A percentile compares a stretch with the other conserved stretches of the same genome.
Evolutionary conservation across 305 asterid species (phyloP).

Genomic region (Ilex paraguariensis): DNA sequence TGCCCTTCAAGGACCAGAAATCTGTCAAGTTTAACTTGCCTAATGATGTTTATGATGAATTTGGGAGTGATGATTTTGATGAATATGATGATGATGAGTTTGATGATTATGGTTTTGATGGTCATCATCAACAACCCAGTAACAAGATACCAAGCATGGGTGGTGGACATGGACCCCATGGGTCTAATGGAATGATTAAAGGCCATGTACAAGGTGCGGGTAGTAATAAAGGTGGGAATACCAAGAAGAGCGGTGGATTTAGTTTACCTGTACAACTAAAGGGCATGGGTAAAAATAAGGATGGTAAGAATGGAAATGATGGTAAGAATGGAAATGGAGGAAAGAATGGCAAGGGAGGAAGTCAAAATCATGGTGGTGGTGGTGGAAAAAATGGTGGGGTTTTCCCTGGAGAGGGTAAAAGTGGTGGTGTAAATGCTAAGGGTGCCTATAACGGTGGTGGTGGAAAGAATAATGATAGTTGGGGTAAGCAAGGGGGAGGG

Average conservation of each 20-base stretch:
- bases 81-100: constrained; percentile 31
- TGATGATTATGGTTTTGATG: constrained; percentile 17
- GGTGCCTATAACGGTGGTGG: constrained; percentile 20
- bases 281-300: constrained; percentile 37
- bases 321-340: constrained; percentile 20
- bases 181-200: constrained; percentile 22
- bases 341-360: constrained; percentile 19
- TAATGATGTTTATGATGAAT: constrained; percentile 35
- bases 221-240: constrained; percentile 24
- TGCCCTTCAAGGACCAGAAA: constrained; percentile 47
- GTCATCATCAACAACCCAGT: constrained; percentile 17
- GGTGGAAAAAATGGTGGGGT: constrained; percentile 16
- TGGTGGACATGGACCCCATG: constrained; percentile 23
- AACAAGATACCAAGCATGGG: constrained; percentile 22
- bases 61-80: constrained; percentile 22
- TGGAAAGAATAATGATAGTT: constrained; percentile 25
- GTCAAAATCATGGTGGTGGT: constrained; percentile 14
- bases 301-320: constrained; percentile 25
- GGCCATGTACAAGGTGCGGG: constrained; percentile 29
- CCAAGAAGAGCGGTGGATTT: constrained; percentile 41
- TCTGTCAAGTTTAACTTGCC: constrained; percentile 54
- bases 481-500: constrained; percentile 36
- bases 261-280: constrained; percentile 27
- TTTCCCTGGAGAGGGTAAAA: constrained; percentile 20
- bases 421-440: constrained; percentile 20